A percentile compares a stretch with the other conserved stretches of the same genome.
Conservation (phyloP, 2,329 filamentous ascomycete species). For the Alternaria triticina region DNA sequence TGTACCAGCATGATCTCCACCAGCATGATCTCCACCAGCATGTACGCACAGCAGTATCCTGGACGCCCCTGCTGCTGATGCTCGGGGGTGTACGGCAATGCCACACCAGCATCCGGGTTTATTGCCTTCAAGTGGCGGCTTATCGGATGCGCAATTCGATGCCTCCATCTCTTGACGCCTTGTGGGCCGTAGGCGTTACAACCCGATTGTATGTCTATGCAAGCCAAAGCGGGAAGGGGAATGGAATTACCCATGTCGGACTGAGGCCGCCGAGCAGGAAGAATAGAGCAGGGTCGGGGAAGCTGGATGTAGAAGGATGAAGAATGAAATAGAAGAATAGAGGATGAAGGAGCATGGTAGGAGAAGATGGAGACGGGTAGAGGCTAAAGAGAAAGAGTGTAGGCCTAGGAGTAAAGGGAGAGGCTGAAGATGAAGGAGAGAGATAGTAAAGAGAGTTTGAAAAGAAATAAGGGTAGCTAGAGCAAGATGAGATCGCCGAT, state of each 20-base stretch:
- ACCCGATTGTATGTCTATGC: neutral
- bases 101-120: neutral
- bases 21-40: slow-evolving; percentile 21
- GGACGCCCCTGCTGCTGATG: neutral
- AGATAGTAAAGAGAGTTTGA: neutral
- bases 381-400: neutral
- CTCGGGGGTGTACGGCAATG: neutral
- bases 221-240: neutral
- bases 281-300: neutral
- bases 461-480: neutral
- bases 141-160: neutral
- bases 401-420: neutral
- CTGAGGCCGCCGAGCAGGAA: neutral
- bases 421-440: neutral
- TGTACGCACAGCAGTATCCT: slow-evolving; percentile 43
- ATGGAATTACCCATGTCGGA: neutral
- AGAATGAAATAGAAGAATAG: neutral
- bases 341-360: neutral
- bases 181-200: neutral
- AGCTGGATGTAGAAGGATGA: neutral
- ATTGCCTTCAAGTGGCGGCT: neutral
- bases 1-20: too few species aligned
- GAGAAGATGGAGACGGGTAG: rapidly evolving
- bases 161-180: neutral
- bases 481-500: neutral